A percentile compares a stretch with the other conserved stretches of the same genome.
phyloP scores from a whole-genome alignment of 1,284 basidiomycete genomes.

The Mycena sp. region DNA sequence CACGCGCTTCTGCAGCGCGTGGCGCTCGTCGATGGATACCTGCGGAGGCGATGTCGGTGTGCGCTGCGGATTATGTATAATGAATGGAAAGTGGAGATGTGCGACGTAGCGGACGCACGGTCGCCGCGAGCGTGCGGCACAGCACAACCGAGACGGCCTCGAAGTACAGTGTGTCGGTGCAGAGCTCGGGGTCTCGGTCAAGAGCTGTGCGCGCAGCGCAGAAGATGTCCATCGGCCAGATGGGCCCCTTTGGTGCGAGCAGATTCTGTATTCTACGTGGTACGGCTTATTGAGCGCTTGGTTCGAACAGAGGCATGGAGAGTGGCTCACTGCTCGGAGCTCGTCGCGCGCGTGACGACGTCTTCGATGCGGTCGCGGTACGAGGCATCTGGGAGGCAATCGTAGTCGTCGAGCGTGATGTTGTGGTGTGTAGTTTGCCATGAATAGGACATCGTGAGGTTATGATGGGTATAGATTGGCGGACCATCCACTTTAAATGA shows the following conservation, averaged over 20 bases:
- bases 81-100: neutral
- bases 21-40: slow-evolving; percentile 7
- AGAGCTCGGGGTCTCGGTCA: slow-evolving; percentile 19
- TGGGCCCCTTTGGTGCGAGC: slow-evolving; percentile 17
- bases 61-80: neutral
- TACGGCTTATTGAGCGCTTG: too few species aligned
- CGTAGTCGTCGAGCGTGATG: slow-evolving; percentile 28
- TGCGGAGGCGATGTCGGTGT: neutral
- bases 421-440: slow-evolving; percentile 5
- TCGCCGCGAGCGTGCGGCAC: slow-evolving; percentile 14
- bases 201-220: slow-evolving; percentile 14
- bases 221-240: slow-evolving; percentile 31
- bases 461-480: slow-evolving; percentile 6
- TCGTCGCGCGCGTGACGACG: slow-evolving; percentile 20
- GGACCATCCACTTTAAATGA: too few species aligned
- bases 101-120: slow-evolving; percentile 2
- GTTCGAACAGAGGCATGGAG: too few species aligned
- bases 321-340: slow-evolving; percentile 20
- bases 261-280: slow-evolving; percentile 16
- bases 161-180: slow-evolving; percentile 17
- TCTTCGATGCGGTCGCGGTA: slow-evolving; percentile 27
- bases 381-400: slow-evolving; percentile 18
- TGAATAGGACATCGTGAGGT: neutral
- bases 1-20: slow-evolving; percentile 21
- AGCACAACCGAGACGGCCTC: slow-evolving; percentile 19